Evolutionary conservation across 768 basidiomycete species (phyloP), one percentile per base, ranked within the genome.

Genomic region (Boletus rufocinnamomeus): DNA sequence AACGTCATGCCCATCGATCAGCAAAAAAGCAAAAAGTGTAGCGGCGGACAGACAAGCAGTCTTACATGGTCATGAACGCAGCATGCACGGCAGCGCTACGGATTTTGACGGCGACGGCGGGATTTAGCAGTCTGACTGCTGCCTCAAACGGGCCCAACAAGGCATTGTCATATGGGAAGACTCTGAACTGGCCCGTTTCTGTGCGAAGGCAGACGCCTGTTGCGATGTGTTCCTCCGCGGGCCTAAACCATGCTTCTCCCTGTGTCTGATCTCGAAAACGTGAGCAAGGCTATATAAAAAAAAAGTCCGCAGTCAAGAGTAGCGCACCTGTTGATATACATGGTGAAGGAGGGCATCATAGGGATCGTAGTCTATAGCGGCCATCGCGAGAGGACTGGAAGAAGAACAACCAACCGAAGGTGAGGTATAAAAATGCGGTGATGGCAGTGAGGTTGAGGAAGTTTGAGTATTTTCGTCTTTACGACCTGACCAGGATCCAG

Each of bases 161-260:
- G 25, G 77, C 80, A 70, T 90, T 91, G 68, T 93, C 84, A 62
- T 93, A 92, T 6, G 93, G 93, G 67, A 92, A 95, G 40, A 89
- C 83, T 52, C 93, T 83, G 73, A 88, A 93, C 30, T 82, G 77
- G 38, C 85, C 84, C 9, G 81, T 76, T 44, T 85, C 83, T 8
- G 89, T 82, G 61, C 91, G 80, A 44, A 91, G 74, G 66, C 88
- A 91, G 63, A 92, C 89, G 53, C 90, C 90, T 0, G 86, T 87
- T 46, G 88, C 83, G 43, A 91, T 76, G 61, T 84, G 86, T 70
- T 91, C 89, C 66, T 88, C 88, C 4, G 88, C 82, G 17, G 90
- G 89, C 70, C 90, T 90, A 73, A 91, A 91, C 90, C 90, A 92
- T 1, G 88, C 85, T 65, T 91, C 88, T 11, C 86, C 84, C 70